Conservation (phyloP, 108 stramenopile species). For the Nitzschia palea region DNA sequence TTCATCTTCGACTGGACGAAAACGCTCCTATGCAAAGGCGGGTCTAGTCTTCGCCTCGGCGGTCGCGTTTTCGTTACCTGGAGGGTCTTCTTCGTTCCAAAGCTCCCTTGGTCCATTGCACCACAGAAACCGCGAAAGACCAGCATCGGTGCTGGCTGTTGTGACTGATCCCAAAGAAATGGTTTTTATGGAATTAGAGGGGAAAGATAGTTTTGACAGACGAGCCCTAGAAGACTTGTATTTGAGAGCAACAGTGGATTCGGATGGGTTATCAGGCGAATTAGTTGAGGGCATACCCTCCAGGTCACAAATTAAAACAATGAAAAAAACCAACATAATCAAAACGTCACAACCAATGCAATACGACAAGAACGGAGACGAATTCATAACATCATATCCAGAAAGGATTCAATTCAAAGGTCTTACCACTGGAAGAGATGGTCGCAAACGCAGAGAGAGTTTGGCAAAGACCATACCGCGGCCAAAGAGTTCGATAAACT, state of each 20-base stretch:
- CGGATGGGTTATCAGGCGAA: conserved; percentile 8
- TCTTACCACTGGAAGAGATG: neutral
- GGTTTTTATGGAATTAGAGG: neutral
- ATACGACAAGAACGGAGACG: neutral
- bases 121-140: neutral
- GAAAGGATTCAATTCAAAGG: neutral
- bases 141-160: neutral
- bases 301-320: neutral
- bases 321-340: neutral
- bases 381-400: neutral
- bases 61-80: neutral
- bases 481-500: neutral
- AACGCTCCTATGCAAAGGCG: neutral
- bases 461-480: neutral
- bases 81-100: neutral
- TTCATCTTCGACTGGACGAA: neutral
- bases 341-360: neutral
- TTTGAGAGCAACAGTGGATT: neutral
- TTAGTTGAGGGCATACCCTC: neutral
- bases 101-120: neutral
- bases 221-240: conserved; percentile 16
- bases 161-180: conserved; percentile 12
- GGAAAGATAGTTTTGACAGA: neutral
- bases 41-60: conserved; percentile 5
- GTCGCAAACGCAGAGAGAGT: neutral